phyloP scores from a whole-genome alignment of 73 alveolate genomes.

The Blepharisma stoltei region DNA sequence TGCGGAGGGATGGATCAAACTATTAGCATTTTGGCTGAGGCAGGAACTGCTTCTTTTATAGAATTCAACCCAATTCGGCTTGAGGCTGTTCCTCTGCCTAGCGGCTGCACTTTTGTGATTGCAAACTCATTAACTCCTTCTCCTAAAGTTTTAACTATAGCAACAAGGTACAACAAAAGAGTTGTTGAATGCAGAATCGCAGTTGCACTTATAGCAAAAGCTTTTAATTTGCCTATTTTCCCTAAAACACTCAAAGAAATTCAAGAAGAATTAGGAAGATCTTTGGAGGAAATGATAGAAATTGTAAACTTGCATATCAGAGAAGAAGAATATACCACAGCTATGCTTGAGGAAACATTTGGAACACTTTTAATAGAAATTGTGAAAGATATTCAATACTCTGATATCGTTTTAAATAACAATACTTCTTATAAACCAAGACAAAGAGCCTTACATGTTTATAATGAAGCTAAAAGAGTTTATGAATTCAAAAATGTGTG shows the following conservation, averaged over 20 bases:
- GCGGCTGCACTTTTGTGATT: constrained; percentile 63
- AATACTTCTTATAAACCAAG: constrained; percentile 54
- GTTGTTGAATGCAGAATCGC: constrained; percentile 85
- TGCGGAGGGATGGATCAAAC: constrained; percentile 94
- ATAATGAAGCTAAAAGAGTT: constrained; percentile 77
- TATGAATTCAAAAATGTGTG: constrained; percentile 56
- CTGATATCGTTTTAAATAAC: constrained; percentile 51
- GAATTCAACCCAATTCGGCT: constrained; percentile 47
- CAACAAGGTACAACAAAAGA: constrained; percentile 77
- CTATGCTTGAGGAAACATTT: constrained; percentile 44
- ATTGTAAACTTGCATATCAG: constrained; percentile 39
- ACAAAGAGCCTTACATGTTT: constrained; percentile 73
- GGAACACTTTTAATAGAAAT: constrained; percentile 42
- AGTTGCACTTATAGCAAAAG: constrained; percentile 10
- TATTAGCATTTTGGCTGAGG: constrained; percentile 69
- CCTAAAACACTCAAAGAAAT: constrained; percentile 34
- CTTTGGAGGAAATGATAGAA: constrained; percentile 58
- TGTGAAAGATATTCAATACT: constrained; percentile 57
- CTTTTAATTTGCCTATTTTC: background rate
- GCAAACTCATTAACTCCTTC: constrained; percentile 79
- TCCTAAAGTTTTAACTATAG: constrained; percentile 65
- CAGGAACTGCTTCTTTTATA: constrained; percentile 61
- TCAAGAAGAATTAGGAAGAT: constrained; percentile 41
- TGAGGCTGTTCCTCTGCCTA: constrained; percentile 58
- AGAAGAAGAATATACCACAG: constrained; percentile 49